Conservation (phyloP, 768 basidiomycete genomes). For the Sarcodon sp. region DNA sequence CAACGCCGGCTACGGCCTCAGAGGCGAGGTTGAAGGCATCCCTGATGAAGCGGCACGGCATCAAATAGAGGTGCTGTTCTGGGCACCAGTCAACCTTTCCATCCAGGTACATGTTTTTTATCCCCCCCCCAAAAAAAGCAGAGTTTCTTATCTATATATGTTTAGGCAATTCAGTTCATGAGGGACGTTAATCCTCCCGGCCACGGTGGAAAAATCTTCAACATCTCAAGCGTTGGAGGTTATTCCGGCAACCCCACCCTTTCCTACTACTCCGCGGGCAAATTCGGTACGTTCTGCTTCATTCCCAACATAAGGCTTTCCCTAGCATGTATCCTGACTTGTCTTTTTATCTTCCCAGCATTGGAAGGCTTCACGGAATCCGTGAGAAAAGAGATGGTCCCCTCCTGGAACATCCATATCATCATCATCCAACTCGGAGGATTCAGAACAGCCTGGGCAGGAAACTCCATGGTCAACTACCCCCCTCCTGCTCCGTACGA, state of each 20-base stretch:
- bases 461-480: slow-evolving; percentile 2
- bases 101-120: slow-evolving; percentile 16
- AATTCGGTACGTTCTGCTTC: slow-evolving; percentile 18
- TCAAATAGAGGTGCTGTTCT: slow-evolving; percentile 29
- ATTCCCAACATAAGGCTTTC: neutral
- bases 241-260: slow-evolving; percentile 18
- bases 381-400: slow-evolving; percentile 9
- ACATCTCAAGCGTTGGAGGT: slow-evolving; percentile 19
- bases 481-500: slow-evolving; percentile 4
- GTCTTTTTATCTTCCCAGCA: neutral
- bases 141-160: neutral
- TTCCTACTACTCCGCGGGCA: slow-evolving; percentile 20
- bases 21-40: slow-evolving; percentile 23
- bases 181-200: slow-evolving; percentile 8
- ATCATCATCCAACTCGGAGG: slow-evolving; percentile 10
- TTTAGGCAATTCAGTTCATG: slow-evolving; percentile 7
- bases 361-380: slow-evolving; percentile 12
- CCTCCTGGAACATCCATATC: slow-evolving; percentile 10
- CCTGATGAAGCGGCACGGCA: slow-evolving; percentile 19
- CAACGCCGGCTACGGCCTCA: slow-evolving; percentile 10
- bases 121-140: neutral
- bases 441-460: slow-evolving; percentile 10
- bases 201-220: slow-evolving; percentile 15
- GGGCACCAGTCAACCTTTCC: slow-evolving; percentile 27
- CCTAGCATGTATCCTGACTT: neutral